Evolutionary conservation across 2,329 filamentous ascomycete species (phyloP), one percentile per base, ranked within the genome.

Genomic region (Cryphonectria naterciae): DNA sequence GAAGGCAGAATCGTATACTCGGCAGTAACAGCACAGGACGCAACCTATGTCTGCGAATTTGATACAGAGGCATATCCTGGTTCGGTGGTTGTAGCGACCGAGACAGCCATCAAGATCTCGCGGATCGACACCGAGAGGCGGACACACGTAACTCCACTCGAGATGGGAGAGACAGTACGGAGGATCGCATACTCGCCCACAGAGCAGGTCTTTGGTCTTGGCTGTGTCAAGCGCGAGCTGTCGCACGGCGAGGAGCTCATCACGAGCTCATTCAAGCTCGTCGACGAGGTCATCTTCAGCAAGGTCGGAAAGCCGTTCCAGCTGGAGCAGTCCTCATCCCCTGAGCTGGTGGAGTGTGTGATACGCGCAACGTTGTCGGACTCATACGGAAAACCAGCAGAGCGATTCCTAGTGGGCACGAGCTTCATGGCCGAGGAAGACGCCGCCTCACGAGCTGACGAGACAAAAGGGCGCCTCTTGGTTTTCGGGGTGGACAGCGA

Each of bases 361-460:
- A 90, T 97, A 70, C 89, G 93, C 46, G 91, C 93, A 7, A 88
- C 93, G 75, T 85, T 98, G 17, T 85, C 87, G 2, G 91, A 84
- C 75, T 82, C 82, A 4, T 83, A 82, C 58, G 89, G 89, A 13
- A 83, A 85, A 39, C 78, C 81, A 6, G 87, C 86, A 0, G 95
- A 98, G 78, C 86, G 94, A 58, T 98, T 98, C 77, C 84, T 98
- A n/a, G 88, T 98, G 8, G 96, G 96, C 8, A 98, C 96, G 0
- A 93, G 93, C 69, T 95, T 92, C 76, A 78, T 95, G 60, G 84
- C 85, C 10, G 90, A 93, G 62, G 88, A 89, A 11, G 84, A 87
- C 13, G 81, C 82, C 2, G 81, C 66, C 4, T 71, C 74, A 37
- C 46, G 72, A 69, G n/a, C 65, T 71, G 70, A 85, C 25, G 83